A percentile compares a stretch with the other conserved stretches of the same genome.
These are phyloP conservation scores for Stephanodiscus minutulus DNA, from an alignment of 108 stramenopile genomes.

Conservation along the genomic window DNA sequence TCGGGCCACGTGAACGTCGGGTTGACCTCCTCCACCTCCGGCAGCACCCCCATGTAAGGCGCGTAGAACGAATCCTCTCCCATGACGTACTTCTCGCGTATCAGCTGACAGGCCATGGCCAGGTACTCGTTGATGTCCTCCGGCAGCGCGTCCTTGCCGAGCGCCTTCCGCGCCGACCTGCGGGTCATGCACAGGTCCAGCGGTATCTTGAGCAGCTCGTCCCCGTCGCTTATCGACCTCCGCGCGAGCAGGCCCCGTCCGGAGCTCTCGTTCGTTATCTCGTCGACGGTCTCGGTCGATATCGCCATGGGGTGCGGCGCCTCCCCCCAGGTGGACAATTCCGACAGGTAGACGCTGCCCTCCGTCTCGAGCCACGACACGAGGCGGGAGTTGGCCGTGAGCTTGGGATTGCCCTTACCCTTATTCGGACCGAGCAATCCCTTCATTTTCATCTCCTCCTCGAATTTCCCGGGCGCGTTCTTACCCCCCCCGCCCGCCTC, in stretches of 20 bases:
- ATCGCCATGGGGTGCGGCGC: conserved; percentile 96
- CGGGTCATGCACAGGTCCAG: conserved; percentile 89
- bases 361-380: conserved; percentile 79
- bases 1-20: conserved; percentile 95
- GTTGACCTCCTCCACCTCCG: conserved; percentile 86
- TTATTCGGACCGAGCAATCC: conserved; percentile 61
- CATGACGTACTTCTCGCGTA: conserved; percentile 80
- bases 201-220: conserved; percentile 85
- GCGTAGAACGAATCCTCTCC: conserved; percentile 74
- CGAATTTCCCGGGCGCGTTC: conserved; percentile 63
- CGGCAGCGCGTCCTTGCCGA: conserved; percentile 72
- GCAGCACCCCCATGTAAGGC: conserved; percentile 91
- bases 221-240: conserved; percentile 89
- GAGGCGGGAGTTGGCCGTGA: conserved; percentile 73
- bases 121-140: conserved; percentile 92
- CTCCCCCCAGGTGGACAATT: conserved; percentile 87
- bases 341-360: conserved; percentile 82
- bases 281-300: conserved; percentile 90
- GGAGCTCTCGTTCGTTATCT: conserved; percentile 90
- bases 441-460: conserved; percentile 88
- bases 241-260: conserved; percentile 91
- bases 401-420: conserved; percentile 56
- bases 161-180: conserved; percentile 72
- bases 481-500: conserved; percentile 58
- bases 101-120: conserved; percentile 93